Evolutionary conservation across 768 basidiomycete genomes (phyloP), one percentile per base, ranked within the genome.

Genomic region (Termitomyces sp.): DNA sequence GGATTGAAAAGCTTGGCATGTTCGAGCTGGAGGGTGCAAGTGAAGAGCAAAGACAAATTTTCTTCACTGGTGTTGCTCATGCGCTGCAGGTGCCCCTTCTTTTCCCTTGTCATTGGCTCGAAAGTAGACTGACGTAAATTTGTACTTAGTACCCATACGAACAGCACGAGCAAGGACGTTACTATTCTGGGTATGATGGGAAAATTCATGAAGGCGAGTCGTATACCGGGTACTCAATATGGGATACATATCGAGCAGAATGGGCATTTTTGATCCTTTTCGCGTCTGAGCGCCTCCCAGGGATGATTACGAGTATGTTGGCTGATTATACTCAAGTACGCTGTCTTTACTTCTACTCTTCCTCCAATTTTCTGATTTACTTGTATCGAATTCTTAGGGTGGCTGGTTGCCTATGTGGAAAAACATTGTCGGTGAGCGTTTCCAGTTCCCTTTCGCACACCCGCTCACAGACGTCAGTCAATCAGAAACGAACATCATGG

Each of bases 331-430:
- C 77, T 59, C 80, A 90, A 76, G 87, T 84, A 56, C 5, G 67
- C 58, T 4, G 1, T 30, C 12, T 22, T 6, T 7, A 40, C 18
- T 33, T 26, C 40, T 42, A 42, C 1, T 16, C 30, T 26, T 33
- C 46, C 36, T 7, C 20, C 36, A 18, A 14, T 32, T 16, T 9
- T 32, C 30, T 44, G 22, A 78, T 10, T 28, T 24, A n/a, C 4
- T 14, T 20, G 49, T 20, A 16, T 18, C 3, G 12, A 1, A 26
- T 30, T 6, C 16, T 16, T 33, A 80, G 84, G 82, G 88, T 16
- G 91, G 91, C 3, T 90, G 90, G 88, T 72, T 93, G 38, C 91
- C 91, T 0, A 92, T 92, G 90, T 93, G 91, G 91, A 92, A 92
- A 72, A 92, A 92, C 60, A 80, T 92, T 14, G 82, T 88, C 26